A percentile compares a stretch with the other conserved stretches of the same genome.
These are phyloP conservation scores for Puccinia polysora DNA, from an alignment of 1,284 basidiomycete species.

Conservation along the genomic window DNA sequence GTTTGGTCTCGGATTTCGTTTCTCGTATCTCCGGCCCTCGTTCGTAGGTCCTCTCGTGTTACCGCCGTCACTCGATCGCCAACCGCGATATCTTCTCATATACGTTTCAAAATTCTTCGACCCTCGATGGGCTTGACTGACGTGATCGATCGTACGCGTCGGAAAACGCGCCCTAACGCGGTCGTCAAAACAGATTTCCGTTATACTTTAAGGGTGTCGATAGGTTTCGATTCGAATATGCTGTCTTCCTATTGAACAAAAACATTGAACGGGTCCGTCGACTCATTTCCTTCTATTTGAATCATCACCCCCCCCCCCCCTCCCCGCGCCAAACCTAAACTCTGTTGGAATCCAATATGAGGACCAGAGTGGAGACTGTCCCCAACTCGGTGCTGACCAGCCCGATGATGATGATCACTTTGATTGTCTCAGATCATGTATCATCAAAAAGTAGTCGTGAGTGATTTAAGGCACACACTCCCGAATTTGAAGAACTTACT, in stretches of 20 bases:
- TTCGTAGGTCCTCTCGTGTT: conserved; percentile 67
- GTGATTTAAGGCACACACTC: conserved; percentile 91
- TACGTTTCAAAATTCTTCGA: conserved; percentile 39
- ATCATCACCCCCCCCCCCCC: not conserved
- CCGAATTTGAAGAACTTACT: conserved; percentile 92
- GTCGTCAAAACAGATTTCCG: conserved; percentile 78
- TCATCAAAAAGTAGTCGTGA: conserved; percentile 73
- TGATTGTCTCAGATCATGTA: conserved; percentile 69
- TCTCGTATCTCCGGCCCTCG: conserved; percentile 87
- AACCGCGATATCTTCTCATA: conserved; percentile 15
- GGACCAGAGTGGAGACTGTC: no score
- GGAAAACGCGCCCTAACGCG: no score
- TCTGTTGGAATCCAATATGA: no score
- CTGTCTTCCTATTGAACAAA: conserved; percentile 93
- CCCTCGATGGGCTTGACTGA: no score
- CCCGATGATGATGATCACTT: not conserved
- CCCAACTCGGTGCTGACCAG: no score
- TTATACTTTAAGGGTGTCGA: conserved; percentile 91
- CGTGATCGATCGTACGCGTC: no score
- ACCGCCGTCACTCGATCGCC: conserved; percentile 8
- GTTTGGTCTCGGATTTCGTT: conserved; percentile 80
- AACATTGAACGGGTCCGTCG: conserved; percentile 80
- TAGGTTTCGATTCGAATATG: conserved; percentile 94
- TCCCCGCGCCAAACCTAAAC: conserved; percentile 8
- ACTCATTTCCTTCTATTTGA: no score